Base-by-base conservation (phyloP, 148 eudicot species). In the Fagopyrum tataricum region DNA sequence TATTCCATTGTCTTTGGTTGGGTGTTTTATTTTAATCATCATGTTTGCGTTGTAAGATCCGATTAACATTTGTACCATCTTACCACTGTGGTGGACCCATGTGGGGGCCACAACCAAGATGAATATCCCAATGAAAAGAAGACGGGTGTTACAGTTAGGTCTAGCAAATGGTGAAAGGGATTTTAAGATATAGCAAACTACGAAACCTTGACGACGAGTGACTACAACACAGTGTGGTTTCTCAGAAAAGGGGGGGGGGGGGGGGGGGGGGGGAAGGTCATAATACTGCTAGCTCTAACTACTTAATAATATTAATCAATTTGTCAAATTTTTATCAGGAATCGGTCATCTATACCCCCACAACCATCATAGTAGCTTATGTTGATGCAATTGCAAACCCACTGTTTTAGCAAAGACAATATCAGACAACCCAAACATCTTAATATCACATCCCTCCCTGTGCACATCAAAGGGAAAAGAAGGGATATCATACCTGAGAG, bases 401-500 rank as follows among this genome's bases (percentile, higher is more conserved):
- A 26, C 44, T 37, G 39, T 1, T 23, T 58, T 39, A 26, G 20
- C 69, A 37, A 13, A 64, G n/a, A 61, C 20, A 37, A 39, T 23
- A 58, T 58, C 64, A 21, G 64, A 58, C 20, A 58, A 64, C 5
- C 18, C 43, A 64, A 10, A 39, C 14, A 64, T 64, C 69, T 37
- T 43, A 5, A 37, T 64, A 7, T 43, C 42, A 37, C 44, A 0
- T 37, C 69, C 14, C 2, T 64, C 10, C 17, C 42, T 43, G 6
- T 37, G 13, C 43, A 64, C 11, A 31, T 64, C 20, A 64, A 64
- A 64, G 43, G 43, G 21, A 64, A 64, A 18, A 23, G 39, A 37
- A 31, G 20, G 44, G 44, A 37, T 37, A 14, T 6, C 69, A 64
- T 64, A 64, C 69, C 69, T 64, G 69, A 64, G 69, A 64, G 18